These are phyloP conservation scores for Cyanidioschyzon merolae DNA, from an alignment of 23 red algal genomes.

Conservation along the genomic window DNA sequence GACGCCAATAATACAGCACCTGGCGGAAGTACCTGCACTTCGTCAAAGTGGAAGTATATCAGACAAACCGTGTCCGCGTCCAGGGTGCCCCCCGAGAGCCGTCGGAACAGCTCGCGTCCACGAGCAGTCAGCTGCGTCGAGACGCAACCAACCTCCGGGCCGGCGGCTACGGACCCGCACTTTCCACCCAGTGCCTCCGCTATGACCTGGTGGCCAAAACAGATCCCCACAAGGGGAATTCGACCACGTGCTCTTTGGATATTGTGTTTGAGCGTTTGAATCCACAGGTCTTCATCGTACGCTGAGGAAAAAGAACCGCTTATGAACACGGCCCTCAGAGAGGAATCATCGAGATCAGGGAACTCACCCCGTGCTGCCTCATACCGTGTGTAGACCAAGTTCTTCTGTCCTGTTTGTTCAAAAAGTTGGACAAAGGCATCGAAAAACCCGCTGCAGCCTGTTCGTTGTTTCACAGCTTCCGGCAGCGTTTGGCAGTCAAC, in stretches of 20 bases:
- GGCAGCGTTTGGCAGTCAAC: conserved; percentile 25
- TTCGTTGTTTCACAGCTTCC: conserved; percentile 1
- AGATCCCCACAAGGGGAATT: conserved; percentile 18
- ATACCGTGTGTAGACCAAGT: not conserved
- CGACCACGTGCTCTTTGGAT: not conserved
- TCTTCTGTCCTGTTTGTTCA: not conserved
- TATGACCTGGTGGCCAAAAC: conserved; percentile 29
- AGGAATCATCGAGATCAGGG: not conserved
- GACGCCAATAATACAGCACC: conserved; percentile 2
- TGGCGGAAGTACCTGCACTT: conserved; percentile 4
- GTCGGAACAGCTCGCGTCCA: not conserved
- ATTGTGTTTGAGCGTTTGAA: conserved; percentile 1
- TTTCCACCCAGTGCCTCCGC: conserved; percentile 19
- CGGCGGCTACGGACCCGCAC: not conserved
- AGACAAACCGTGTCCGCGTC: not conserved
- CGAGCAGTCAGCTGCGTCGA: not conserved
- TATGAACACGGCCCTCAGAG: not conserved
- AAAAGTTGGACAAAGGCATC: conserved; percentile 16
- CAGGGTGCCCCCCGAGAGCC: not conserved
- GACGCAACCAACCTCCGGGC: conserved; percentile 19
- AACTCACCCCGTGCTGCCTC: not conserved
- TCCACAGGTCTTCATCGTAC: not conserved
- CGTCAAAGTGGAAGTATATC: conserved; percentile 25
- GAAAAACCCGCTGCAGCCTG: conserved; percentile 9
- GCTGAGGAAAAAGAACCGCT: conserved; percentile 23